Evolutionary conservation across 345 rosid species (phyloP).

Genomic region (Syzygium aqueum): DNA sequence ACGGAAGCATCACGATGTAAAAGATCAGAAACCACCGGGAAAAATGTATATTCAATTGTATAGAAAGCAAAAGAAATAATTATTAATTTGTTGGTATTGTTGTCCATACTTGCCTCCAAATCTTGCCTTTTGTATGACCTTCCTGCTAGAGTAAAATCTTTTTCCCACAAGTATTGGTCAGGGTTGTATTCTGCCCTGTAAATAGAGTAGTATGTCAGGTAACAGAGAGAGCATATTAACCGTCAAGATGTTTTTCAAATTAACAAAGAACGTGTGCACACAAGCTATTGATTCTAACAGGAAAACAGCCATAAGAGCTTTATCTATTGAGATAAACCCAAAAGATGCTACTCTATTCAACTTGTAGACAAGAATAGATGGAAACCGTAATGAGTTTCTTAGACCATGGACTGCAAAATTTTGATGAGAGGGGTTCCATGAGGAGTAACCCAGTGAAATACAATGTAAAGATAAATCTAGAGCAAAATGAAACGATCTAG

Average conservation of each 20-base stretch:
- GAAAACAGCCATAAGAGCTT: background rate
- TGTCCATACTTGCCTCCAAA: constrained; percentile 85
- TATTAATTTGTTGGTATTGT: background rate
- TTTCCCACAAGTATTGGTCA: constrained; percentile 85
- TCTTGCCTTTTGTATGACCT: constrained; percentile 80
- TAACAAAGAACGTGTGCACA: background rate
- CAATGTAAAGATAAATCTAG: background rate
- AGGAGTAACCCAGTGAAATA: background rate
- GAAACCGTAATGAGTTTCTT: background rate
- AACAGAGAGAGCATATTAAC: background rate
- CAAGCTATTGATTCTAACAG: background rate
- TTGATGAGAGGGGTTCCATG: background rate
- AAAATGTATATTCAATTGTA: background rate
- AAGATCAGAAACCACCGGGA: constrained; percentile 1
- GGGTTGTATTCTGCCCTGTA: constrained; percentile 91
- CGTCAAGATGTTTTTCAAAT: background rate
- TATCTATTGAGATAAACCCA: background rate
- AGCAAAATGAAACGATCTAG: background rate
- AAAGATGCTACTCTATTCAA: background rate
- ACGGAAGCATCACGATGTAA: background rate
- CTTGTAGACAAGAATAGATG: background rate
- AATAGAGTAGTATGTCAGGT: background rate
- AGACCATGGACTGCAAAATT: background rate
- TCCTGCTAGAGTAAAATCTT: constrained; percentile 72
- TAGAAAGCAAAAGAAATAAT: background rate